Percentiles rank a stretch among this genome's conserved stretches.
These are phyloP conservation scores for Elsinoe ampelina DNA, from an alignment of 2,329 filamentous ascomycete species.

Conservation along the genomic window DNA sequence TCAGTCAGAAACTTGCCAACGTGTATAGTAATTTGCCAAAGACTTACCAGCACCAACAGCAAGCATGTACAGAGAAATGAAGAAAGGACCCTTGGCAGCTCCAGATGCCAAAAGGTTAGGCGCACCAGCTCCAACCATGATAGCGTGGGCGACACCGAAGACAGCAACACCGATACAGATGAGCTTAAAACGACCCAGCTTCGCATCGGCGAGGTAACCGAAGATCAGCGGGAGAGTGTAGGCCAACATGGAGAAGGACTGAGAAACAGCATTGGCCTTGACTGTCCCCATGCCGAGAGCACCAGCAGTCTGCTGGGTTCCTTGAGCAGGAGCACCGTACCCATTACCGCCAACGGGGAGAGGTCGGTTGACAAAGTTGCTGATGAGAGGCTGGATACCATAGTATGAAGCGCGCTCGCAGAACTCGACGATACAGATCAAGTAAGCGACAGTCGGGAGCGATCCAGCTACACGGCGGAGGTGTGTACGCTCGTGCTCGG, in stretches of 20 bases:
- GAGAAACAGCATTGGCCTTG: constrained; percentile 42
- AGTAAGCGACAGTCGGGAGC: constrained; percentile 45
- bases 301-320: constrained; percentile 37
- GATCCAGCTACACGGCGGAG: constrained; percentile 43
- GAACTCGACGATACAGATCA: constrained; percentile 51
- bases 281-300: constrained; percentile 51
- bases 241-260: constrained; percentile 49
- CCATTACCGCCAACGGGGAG: constrained; percentile 39
- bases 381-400: constrained; percentile 46
- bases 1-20: constrained; percentile 30
- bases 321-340: constrained; percentile 26
- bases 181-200: constrained; percentile 33
- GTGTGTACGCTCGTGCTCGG: constrained; percentile 37
- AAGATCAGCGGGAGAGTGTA: constrained; percentile 48
- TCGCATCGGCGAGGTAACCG: constrained; percentile 37
- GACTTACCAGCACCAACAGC: constrained; percentile 29
- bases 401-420: constrained; percentile 54
- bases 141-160: constrained; percentile 30
- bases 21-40: constrained; percentile 25
- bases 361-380: constrained; percentile 54
- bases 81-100: constrained; percentile 30
- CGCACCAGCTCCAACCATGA: constrained; percentile 23
- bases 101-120: constrained; percentile 26
- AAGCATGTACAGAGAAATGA: constrained; percentile 34
- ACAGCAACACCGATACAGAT: constrained; percentile 33